A percentile compares a stretch with the other conserved stretches of the same genome.
Evolutionary conservation across 208 protist species (phyloP).

Genomic region (Wallacemonas sp.): DNA sequence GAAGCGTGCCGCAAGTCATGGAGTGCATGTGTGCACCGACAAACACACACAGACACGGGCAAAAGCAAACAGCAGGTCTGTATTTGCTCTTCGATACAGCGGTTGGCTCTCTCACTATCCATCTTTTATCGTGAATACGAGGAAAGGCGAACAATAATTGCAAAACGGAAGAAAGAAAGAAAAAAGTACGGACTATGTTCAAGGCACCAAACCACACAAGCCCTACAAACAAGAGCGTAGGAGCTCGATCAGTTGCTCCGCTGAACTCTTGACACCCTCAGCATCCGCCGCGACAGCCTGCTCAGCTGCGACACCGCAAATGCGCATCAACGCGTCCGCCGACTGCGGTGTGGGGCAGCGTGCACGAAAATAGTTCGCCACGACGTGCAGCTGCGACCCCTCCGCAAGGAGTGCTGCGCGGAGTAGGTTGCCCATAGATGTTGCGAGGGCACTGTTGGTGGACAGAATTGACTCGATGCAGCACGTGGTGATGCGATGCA

Average conservation of each 20-base stretch:
- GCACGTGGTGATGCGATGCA: constrained; percentile 41
- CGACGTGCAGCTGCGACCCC: constrained; percentile 22
- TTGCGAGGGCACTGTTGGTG: constrained; percentile 13
- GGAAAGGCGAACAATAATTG: no score
- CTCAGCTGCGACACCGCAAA: not conserved
- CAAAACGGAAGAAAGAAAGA: no score
- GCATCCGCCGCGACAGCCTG: not conserved
- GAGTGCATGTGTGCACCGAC: no score
- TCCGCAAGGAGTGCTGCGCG: constrained; percentile 32
- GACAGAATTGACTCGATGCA: constrained; percentile 36
- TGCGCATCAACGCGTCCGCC: constrained; percentile 16
- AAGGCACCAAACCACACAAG: no score
- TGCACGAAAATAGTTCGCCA: constrained; percentile 33
- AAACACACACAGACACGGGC: no score
- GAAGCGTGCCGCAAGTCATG: no score
- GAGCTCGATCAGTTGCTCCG: not conserved
- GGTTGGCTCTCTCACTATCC: no score
- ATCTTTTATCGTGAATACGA: no score
- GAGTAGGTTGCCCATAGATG: constrained; percentile 28
- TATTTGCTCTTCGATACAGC: no score
- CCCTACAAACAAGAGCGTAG: constrained; percentile 11
- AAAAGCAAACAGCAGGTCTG: no score
- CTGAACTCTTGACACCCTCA: constrained; percentile 1
- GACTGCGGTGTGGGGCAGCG: constrained; percentile 21
- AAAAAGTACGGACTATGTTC: no score